Evolutionary conservation across 2,329 filamentous ascomycete species (phyloP).

Genomic region (Ophiostoma tasmaniense): DNA sequence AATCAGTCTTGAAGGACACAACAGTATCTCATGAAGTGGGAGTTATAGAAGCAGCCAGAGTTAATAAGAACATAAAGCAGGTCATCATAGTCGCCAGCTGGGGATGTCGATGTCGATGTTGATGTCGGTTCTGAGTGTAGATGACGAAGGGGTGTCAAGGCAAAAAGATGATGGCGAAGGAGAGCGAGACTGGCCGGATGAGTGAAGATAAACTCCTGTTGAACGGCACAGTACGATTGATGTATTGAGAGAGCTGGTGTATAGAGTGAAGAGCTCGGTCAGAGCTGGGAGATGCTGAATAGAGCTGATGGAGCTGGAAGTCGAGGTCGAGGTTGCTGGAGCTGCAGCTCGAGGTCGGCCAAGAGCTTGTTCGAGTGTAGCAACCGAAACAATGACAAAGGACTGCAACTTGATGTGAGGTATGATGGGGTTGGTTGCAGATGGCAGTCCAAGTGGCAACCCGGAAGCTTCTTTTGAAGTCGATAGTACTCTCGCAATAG

Average conservation of each 20-base stretch:
- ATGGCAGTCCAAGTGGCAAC: background rate
- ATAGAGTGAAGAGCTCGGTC: background rate
- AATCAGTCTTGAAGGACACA: background rate
- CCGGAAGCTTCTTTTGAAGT: background rate
- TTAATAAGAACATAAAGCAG: conserved; percentile 1
- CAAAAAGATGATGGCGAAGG: background rate
- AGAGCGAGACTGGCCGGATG: background rate
- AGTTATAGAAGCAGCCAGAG: conserved; percentile 10
- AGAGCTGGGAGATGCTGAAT: background rate
- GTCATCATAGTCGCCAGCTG: conserved; percentile 13
- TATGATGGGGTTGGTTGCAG: background rate
- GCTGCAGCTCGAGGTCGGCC: background rate
- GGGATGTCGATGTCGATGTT: background rate
- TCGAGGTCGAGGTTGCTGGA: background rate
- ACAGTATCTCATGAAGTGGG: conserved; percentile 8
- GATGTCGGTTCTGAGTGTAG: background rate
- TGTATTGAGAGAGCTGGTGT: background rate
- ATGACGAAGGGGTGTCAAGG: background rate
- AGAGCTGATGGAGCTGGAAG: background rate
- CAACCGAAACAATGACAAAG: background rate
- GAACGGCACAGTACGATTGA: background rate
- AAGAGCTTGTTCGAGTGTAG: background rate
- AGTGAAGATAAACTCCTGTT: background rate
- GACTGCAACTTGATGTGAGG: background rate
- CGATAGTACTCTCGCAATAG: background rate